Conservation (phyloP, 2,329 filamentous ascomycete genomes). For the Aureobasidium sp. region DNA sequence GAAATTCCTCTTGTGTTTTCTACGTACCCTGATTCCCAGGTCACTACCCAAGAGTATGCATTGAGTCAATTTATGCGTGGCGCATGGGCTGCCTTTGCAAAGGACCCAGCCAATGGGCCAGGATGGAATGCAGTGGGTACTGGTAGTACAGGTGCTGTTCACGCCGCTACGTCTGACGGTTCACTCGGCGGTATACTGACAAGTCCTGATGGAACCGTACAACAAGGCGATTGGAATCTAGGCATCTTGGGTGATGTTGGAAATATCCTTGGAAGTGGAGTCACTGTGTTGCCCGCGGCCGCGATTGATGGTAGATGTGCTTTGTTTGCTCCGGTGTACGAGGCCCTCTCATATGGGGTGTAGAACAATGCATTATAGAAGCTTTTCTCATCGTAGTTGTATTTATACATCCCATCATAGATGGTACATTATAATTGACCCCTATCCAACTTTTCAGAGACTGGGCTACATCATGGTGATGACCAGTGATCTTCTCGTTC, state of each 20-base stretch:
- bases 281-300: constrained; percentile 25
- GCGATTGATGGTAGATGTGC: constrained; percentile 26
- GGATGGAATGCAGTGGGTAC: constrained; percentile 30
- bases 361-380: neutral
- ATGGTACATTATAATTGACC: no score
- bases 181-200: constrained; percentile 22
- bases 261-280: constrained; percentile 21
- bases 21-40: constrained; percentile 25
- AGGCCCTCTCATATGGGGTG: neutral
- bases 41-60: constrained; percentile 28
- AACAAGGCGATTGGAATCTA: constrained; percentile 22
- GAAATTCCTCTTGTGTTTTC: constrained; percentile 33
- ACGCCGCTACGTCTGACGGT: constrained; percentile 20
- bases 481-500: no score
- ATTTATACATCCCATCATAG: no score
- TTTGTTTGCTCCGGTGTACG: constrained; percentile 22
- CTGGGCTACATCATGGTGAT: no score
- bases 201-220: constrained; percentile 17
- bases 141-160: constrained; percentile 21
- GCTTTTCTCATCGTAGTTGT: no score
- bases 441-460: no score
- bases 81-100: constrained; percentile 32
- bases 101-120: constrained; percentile 31
- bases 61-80: constrained; percentile 28
- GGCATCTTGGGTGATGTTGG: constrained; percentile 24